phyloP scores from a whole-genome alignment of 805 yeast genomes.

The Cyberlindnera sargentensis region DNA sequence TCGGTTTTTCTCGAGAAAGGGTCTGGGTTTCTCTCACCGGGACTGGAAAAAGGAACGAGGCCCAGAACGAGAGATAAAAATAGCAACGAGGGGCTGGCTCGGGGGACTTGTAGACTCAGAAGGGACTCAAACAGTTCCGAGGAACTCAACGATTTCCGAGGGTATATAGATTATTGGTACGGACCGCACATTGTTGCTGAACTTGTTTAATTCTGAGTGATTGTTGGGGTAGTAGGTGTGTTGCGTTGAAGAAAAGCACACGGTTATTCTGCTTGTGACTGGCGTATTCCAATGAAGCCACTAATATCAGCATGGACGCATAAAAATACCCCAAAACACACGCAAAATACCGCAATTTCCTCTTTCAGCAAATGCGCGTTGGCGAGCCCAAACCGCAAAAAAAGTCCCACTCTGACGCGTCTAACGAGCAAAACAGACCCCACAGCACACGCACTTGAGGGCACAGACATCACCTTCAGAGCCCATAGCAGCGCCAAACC shows the following conservation, averaged over 20 bases:
- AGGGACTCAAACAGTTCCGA: not conserved
- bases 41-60: not conserved
- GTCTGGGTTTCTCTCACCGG: not conserved
- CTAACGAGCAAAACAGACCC: not conserved
- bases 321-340: not conserved
- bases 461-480: no score
- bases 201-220: no score
- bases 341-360: not conserved
- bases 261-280: no score
- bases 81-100: not conserved
- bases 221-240: no score
- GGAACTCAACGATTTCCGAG: not conserved
- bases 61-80: not conserved
- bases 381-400: not conserved
- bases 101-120: no score
- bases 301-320: not conserved
- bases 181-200: no score
- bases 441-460: no score
- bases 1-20: not conserved
- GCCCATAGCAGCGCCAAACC: no score
- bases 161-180: no score
- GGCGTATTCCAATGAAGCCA: no score
- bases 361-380: constrained; percentile 4
- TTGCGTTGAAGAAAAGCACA: no score
- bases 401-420: not conserved